A percentile compares a stretch with the other conserved stretches of the same genome.
These are phyloP conservation scores for Cryptococcus sp. DNA, from an alignment of 1,284 basidiomycete genomes.

Conservation along the genomic window DNA sequence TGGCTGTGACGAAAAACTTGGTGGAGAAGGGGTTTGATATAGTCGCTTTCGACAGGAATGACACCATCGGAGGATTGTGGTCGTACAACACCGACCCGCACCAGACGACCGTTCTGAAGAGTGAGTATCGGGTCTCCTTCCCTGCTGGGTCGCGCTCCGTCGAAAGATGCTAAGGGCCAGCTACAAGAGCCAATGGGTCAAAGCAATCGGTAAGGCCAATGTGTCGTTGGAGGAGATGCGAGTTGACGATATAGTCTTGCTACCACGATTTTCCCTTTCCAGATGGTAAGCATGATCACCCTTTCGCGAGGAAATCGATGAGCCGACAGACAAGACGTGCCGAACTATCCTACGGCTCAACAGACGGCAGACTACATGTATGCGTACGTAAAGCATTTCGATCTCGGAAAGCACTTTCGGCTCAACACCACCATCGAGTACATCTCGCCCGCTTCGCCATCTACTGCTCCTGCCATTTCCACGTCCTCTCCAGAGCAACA, in stretches of 20 bases:
- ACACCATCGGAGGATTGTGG: slow-evolving; percentile 14
- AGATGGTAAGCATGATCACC: slow-evolving; percentile 1
- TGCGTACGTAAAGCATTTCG: slow-evolving; percentile 8
- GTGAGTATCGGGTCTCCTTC: slow-evolving; percentile 3
- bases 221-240: background rate
- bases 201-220: slow-evolving; percentile 9
- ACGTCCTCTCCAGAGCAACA: background rate
- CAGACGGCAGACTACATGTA: slow-evolving; percentile 8
- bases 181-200: slow-evolving; percentile 3
- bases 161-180: slow-evolving; percentile 1
- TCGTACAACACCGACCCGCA: slow-evolving; percentile 2
- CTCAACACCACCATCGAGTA: background rate
- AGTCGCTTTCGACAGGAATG: slow-evolving; percentile 7
- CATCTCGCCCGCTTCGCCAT: background rate
- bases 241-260: background rate
- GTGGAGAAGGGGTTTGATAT: slow-evolving; percentile 8
- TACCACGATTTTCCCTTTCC: slow-evolving; percentile 12
- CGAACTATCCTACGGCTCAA: slow-evolving; percentile 5
- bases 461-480: background rate
- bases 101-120: slow-evolving; percentile 9
- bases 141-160: background rate
- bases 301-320: background rate
- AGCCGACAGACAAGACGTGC: background rate
- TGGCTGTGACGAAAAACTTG: slow-evolving; percentile 8
- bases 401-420: slow-evolving; percentile 1